Base-by-base conservation (phyloP, 805 yeast species). In the Maudiozyma bulderi region DNA sequence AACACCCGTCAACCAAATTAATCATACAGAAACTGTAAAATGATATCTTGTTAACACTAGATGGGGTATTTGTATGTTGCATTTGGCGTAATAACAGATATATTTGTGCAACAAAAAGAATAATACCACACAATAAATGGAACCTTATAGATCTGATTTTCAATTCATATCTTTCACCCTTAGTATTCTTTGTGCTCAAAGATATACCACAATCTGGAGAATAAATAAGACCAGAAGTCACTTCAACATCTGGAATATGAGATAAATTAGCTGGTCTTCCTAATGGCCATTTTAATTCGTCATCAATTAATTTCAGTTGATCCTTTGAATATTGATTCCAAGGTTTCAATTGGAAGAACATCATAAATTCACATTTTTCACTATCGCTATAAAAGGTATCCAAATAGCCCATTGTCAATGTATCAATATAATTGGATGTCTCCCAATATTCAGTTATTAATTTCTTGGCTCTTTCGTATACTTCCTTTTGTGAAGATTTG, bases 161-260 rank as follows among this genome's bases (percentile, higher is more conserved):
- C 2, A 60, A 29, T 58, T 82, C 90, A 46, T 69, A 65, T 52
- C 81, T 77, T n/a, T 75, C 67, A 1, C 96, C 96, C 11, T 50
- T 48, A 2, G 70, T 64, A 6, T 58, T 53, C 7, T 63, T 62
- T 6, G 76, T 40, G 6, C 66, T 62, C 5, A 86, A 52, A 2
- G 76, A 61, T 2, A 83, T 59, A 0, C 90, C 95, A 70, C 98
- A 90, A 61, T 90, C 95, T 0, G 97, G 97, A 0, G 96, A 87
- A 59, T 86, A 89, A 15, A 87, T 51, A 11, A 87, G 53, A 6
- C 84, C 88, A 9, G 74, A 66, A 2, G 74, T 62, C 8, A 90
- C 57, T 33, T 67, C 68, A 14, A 90, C 54, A 0, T 64, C 57
- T 0, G 96, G 96, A 5, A 82, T 60, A 1, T 59, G 51, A 10